Percentiles rank a stretch among this genome's conserved stretches.
phyloP scores from a whole-genome alignment of 202 grass and related monocot species.

The Hordeum pubiflorum region DNA sequence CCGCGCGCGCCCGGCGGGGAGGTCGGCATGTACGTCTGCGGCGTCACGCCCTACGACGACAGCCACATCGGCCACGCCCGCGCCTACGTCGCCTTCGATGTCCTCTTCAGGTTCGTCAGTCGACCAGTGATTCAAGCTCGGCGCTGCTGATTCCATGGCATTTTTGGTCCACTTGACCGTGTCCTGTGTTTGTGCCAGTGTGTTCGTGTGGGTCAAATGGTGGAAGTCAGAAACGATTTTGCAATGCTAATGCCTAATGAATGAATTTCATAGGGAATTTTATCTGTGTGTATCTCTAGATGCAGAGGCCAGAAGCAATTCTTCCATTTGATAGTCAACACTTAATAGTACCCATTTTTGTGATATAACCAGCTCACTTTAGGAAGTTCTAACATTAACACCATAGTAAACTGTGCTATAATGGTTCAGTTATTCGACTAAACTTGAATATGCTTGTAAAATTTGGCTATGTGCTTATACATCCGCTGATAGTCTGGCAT shows the following conservation, averaged over 20 bases:
- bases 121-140: background rate
- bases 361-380: background rate
- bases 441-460: background rate
- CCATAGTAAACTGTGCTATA: background rate
- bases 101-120: slow-evolving; percentile 61
- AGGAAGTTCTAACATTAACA: background rate
- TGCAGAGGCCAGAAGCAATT: background rate
- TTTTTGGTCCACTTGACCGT: background rate
- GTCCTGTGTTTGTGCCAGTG: background rate
- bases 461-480: background rate
- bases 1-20: slow-evolving; percentile 42
- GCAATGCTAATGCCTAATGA: background rate
- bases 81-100: slow-evolving; percentile 85
- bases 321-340: background rate
- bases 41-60: slow-evolving; percentile 89
- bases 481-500: background rate
- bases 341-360: background rate
- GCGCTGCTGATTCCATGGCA: background rate
- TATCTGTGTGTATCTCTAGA: background rate
- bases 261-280: too few species aligned
- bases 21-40: slow-evolving; percentile 96
- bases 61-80: slow-evolving; percentile 93
- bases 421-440: background rate
- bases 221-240: background rate
- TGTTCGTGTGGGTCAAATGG: background rate